A percentile compares a stretch with the other conserved stretches of the same genome.
phyloP scores from a whole-genome alignment of 2,329 filamentous ascomycete species.

The Colletotrichum australisinense region DNA sequence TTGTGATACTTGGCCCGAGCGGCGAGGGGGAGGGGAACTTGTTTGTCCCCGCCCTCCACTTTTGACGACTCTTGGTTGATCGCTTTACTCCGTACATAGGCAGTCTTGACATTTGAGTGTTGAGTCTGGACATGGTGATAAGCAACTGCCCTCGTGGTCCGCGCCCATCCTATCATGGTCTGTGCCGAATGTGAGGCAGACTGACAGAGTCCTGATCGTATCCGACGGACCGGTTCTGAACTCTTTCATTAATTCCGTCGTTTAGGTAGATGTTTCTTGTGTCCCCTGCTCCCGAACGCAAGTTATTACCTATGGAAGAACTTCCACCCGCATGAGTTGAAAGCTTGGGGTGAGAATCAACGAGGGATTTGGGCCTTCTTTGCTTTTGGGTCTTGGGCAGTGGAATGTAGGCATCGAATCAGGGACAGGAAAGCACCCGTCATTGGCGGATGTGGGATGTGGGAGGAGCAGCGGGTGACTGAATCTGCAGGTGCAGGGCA shows the following conservation, averaged over 20 bases:
- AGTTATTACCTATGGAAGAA: not conserved
- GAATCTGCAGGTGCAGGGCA: not conserved
- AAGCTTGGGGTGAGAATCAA: not conserved
- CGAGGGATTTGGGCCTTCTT: not conserved
- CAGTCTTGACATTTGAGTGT: not conserved
- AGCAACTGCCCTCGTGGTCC: not conserved
- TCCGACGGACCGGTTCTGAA: not conserved
- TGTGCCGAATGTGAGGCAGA: not conserved
- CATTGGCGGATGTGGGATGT: not conserved
- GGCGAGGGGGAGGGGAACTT: not conserved
- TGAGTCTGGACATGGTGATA: not conserved
- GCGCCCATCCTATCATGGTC: not conserved
- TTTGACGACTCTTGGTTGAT: not conserved
- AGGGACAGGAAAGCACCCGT: not conserved
- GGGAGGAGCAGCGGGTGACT: not conserved
- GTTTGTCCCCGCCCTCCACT: slow-evolving; percentile 17
- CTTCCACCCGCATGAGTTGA: not conserved
- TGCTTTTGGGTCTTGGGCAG: not conserved
- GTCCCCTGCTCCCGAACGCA: not conserved
- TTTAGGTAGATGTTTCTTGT: not conserved
- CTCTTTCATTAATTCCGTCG: not conserved
- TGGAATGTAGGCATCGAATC: not conserved
- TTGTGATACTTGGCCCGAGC: not conserved
- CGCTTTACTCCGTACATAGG: too few relatives aligned
- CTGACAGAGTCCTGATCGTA: not conserved